phyloP scores from a whole-genome alignment of 1,284 basidiomycete species.

The Psilocybe mexicana region DNA sequence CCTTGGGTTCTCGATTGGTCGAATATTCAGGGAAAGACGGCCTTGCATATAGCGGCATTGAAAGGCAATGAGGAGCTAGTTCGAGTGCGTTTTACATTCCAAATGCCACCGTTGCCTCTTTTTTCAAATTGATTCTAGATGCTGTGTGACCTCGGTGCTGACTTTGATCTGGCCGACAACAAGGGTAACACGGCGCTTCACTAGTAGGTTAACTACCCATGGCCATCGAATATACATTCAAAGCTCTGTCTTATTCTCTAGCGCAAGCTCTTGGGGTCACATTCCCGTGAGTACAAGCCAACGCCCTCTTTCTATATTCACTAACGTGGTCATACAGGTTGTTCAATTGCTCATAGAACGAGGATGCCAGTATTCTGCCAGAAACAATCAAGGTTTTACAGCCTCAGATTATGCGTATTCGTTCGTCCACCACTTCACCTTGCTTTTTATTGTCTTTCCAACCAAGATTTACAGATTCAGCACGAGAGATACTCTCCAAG shows the following conservation, averaged over 20 bases:
- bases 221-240: constrained; percentile 9
- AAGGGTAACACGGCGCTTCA: constrained; percentile 92
- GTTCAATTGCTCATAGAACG: constrained; percentile 87
- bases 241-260: constrained; percentile 31
- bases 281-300: constrained; percentile 54
- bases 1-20: constrained; percentile 88
- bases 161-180: constrained; percentile 85
- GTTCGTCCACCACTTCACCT: constrained; percentile 43
- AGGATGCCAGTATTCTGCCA: constrained; percentile 78
- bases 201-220: constrained; percentile 59
- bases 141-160: constrained; percentile 86
- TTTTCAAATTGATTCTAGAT: constrained; percentile 50
- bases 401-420: constrained; percentile 93
- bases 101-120: constrained; percentile 8
- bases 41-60: constrained; percentile 84
- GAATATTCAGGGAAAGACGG: constrained; percentile 85
- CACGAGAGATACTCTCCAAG: constrained; percentile 73
- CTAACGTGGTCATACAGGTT: constrained; percentile 45
- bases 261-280: constrained; percentile 85
- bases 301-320: constrained; percentile 7
- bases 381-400: constrained; percentile 90
- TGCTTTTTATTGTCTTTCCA: constrained; percentile 13
- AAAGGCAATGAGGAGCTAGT: constrained; percentile 90
- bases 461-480: constrained; percentile 46
- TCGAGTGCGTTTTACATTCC: constrained; percentile 51